Evolutionary conservation across 176 grass and related monocot species (phyloP).

Genomic region (Rhynchospora pubera): DNA sequence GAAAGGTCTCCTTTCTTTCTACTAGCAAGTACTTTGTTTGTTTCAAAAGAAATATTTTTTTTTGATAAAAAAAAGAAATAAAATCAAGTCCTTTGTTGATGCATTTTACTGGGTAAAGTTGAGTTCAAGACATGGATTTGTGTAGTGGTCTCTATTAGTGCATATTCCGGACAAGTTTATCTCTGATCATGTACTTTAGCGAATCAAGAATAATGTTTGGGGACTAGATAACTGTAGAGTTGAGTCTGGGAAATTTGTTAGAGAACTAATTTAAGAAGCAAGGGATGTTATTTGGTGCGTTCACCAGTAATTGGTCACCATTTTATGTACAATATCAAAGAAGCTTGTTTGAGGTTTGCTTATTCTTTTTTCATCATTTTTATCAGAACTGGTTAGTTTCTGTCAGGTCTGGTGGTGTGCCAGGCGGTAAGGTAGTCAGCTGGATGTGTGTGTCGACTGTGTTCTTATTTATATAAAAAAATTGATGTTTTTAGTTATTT

Average conservation of each 20-base stretch:
- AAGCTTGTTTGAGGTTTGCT: background rate
- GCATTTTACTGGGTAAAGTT: background rate
- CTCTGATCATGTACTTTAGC: background rate
- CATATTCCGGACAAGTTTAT: background rate
- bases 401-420: background rate
- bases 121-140: background rate
- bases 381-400: background rate
- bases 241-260: background rate
- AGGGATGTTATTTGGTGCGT: background rate
- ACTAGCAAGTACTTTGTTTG: no score
- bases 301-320: background rate
- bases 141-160: background rate
- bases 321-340: background rate
- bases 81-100: background rate
- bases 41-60: no score
- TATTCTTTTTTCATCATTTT: background rate
- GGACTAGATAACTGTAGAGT: background rate
- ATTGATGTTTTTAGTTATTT: background rate
- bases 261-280: constrained; percentile 5
- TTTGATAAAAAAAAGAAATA: no score
- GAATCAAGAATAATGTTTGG: background rate
- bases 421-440: background rate
- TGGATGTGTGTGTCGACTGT: background rate
- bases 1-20: background rate
- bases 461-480: background rate